phyloP scores from a whole-genome alignment of 139 green algal species.

The Haematococcus sp. region DNA sequence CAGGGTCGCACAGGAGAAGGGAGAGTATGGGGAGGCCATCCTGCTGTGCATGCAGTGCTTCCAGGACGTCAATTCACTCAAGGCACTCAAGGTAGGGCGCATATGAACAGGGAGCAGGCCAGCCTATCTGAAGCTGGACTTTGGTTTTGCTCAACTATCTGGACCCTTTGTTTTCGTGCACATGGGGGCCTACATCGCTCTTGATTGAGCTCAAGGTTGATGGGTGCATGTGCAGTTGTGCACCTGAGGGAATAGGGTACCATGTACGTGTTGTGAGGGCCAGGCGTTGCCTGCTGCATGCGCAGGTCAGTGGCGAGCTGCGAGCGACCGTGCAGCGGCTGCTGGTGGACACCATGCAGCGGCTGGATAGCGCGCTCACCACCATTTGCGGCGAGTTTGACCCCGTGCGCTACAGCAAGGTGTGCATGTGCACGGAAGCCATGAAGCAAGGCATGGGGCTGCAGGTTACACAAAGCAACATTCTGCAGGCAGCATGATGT shows the following conservation, averaged over 20 bases:
- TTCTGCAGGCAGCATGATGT: no score
- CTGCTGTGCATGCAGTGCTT: constrained; percentile 59
- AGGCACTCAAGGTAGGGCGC: constrained; percentile 25
- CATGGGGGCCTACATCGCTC: background rate
- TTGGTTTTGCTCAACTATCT: no score
- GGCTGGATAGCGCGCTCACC: constrained; percentile 41
- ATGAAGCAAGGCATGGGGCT: no score
- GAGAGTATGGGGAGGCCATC: constrained; percentile 56
- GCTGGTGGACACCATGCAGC: constrained; percentile 48
- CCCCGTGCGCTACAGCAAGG: constrained; percentile 54
- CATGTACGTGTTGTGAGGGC: background rate
- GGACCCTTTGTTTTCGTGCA: background rate
- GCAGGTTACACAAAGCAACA: no score
- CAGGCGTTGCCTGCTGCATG: background rate
- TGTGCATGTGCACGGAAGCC: background rate
- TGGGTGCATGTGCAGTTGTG: background rate
- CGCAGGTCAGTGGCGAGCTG: constrained; percentile 45
- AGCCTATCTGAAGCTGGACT: no score
- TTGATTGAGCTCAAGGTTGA: background rate
- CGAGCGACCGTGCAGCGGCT: constrained; percentile 40
- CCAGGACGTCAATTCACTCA: constrained; percentile 37
- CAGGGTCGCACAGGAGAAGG: constrained; percentile 45
- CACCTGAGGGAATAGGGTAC: background rate
- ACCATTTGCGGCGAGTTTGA: constrained; percentile 45
- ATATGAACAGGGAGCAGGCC: background rate